phyloP scores from a whole-genome alignment of 345 rosid species.

The Eucalyptus tenuipes region DNA sequence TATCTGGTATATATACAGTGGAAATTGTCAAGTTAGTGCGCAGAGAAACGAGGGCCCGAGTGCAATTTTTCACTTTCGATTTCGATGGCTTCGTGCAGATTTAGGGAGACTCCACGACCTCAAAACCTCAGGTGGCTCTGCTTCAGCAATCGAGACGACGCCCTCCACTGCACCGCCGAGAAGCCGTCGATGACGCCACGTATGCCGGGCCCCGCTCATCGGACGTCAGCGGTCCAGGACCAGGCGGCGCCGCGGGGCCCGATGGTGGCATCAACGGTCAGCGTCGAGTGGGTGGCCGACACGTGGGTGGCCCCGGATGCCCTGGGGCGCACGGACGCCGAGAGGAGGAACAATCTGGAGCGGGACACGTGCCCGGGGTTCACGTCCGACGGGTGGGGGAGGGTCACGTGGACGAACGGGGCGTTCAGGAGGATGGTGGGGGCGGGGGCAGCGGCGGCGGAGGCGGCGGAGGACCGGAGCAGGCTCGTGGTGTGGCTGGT shows the following conservation, averaged over 20 bases:
- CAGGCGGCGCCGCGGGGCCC: neutral
- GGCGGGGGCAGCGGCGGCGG: conserved; percentile 1
- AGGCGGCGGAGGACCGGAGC: neutral
- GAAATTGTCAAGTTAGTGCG: neutral
- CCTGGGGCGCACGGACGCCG: conserved; percentile 18
- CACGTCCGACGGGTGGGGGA: conserved; percentile 18
- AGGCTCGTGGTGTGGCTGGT: neutral
- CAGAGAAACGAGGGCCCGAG: no score
- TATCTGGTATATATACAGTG: neutral
- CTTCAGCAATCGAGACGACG: neutral
- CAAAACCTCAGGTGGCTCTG: neutral
- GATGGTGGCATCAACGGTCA: conserved; percentile 17
- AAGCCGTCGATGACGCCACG: neutral
- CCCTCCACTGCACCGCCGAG: neutral
- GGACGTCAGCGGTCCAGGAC: neutral
- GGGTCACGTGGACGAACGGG: conserved; percentile 33
- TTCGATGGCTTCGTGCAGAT: neutral
- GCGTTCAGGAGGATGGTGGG: conserved; percentile 25
- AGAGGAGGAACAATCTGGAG: conserved; percentile 9
- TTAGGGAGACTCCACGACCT: neutral
- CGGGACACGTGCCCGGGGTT: conserved; percentile 41
- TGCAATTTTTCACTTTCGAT: neutral
- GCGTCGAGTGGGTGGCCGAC: conserved; percentile 19
- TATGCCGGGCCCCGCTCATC: neutral
- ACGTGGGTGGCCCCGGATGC: conserved; percentile 2